phyloP scores from a whole-genome alignment of 257 asterid genomes.

The Solanum infundibuliforme region DNA sequence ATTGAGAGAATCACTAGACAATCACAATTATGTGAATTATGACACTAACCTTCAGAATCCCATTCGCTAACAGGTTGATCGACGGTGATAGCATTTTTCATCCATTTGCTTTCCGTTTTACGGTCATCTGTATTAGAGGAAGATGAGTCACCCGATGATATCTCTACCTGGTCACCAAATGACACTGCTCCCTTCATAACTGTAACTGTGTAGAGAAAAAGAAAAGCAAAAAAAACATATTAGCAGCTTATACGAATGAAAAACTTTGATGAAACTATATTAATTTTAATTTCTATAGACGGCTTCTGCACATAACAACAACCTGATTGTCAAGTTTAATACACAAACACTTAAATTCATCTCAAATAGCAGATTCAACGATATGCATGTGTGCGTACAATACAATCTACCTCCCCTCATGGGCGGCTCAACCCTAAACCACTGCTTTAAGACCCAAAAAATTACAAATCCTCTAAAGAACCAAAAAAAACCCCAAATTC shows the following conservation, averaged over 20 bases:
- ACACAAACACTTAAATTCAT: not conserved
- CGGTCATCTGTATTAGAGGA: constrained; percentile 30
- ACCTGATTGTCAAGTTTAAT: not conserved
- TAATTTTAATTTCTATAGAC: not conserved
- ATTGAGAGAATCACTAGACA: not conserved
- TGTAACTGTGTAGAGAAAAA: not conserved
- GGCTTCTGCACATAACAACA: not conserved
- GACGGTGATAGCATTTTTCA: not conserved
- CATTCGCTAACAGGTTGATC: constrained; percentile 19
- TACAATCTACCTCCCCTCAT: not conserved
- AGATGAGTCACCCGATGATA: constrained; percentile 38
- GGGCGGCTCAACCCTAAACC: not conserved
- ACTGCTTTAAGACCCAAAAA: not conserved
- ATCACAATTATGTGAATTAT: not conserved
- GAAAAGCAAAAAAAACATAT: not conserved
- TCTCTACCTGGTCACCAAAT: constrained; percentile 38
- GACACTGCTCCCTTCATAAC: constrained; percentile 25
- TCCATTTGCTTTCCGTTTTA: not conserved
- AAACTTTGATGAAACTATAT: not conserved
- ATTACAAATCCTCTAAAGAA: not conserved
- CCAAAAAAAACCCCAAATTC: not conserved
- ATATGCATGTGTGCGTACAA: not conserved
- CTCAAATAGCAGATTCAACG: not conserved
- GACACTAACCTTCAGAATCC: constrained; percentile 31
- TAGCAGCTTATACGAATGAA: not conserved